Percentiles rank a stretch among this genome's conserved stretches.
These are phyloP conservation scores for Verticillium klebahnii DNA, from an alignment of 2,329 filamentous ascomycete species.

Conservation along the genomic window DNA sequence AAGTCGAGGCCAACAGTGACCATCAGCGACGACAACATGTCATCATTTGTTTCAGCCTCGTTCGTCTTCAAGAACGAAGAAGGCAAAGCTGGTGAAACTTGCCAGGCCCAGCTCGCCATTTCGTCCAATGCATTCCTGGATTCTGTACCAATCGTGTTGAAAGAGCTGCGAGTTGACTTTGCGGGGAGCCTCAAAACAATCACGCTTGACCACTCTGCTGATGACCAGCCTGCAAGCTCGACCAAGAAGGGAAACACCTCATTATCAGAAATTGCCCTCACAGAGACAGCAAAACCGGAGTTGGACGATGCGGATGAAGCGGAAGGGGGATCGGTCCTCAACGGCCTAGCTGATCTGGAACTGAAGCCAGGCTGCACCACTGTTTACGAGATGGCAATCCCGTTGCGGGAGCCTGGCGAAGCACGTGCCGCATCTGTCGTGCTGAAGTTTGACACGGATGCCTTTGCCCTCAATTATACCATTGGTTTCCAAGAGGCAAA, in stretches of 20 bases:
- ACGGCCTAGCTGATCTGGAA: slow-evolving; percentile 46
- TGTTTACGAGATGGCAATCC: slow-evolving; percentile 67
- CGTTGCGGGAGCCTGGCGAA: slow-evolving; percentile 78
- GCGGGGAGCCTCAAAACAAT: slow-evolving; percentile 54
- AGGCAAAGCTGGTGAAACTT: slow-evolving; percentile 57
- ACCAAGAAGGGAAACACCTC: slow-evolving; percentile 15
- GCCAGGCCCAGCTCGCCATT: slow-evolving; percentile 53
- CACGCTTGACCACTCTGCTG: slow-evolving; percentile 43
- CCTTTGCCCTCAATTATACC: slow-evolving; percentile 64
- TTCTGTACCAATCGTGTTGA: slow-evolving; percentile 47
- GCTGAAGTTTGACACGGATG: slow-evolving; percentile 57
- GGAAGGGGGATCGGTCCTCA: slow-evolving; percentile 24
- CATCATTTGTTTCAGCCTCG: slow-evolving; percentile 49
- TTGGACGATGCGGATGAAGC: slow-evolving; percentile 11
- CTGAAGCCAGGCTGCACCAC: slow-evolving; percentile 63
- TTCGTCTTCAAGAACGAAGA: slow-evolving; percentile 56
- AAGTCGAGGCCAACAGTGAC: slow-evolving; percentile 43
- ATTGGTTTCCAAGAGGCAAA: slow-evolving; percentile 45
- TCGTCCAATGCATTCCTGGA: slow-evolving; percentile 50
- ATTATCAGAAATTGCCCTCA: slow-evolving; percentile 22
- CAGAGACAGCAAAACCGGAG: slow-evolving; percentile 2
- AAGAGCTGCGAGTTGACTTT: slow-evolving; percentile 49
- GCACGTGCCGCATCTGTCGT: slow-evolving; percentile 61
- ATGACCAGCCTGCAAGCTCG: slow-evolving; percentile 27
- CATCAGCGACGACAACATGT: slow-evolving; percentile 44